phyloP scores from a whole-genome alignment of 2,329 filamentous ascomycete species.

The Fusarium buharicum region DNA sequence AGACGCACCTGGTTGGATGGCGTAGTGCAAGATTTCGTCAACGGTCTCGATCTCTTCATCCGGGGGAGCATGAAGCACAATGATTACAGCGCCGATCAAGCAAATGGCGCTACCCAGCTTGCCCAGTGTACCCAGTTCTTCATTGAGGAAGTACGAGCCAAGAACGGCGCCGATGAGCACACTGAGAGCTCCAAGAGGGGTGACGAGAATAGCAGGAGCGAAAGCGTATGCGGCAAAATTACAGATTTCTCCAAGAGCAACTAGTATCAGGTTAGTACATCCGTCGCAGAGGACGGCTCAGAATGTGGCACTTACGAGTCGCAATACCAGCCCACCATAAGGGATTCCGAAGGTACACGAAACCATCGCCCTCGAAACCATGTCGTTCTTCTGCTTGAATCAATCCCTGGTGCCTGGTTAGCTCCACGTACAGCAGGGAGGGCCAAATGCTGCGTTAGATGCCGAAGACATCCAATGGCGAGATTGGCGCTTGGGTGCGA shows the following conservation, averaged over 20 bases:
- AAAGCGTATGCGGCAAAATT: conserved; percentile 99
- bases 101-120: conserved; percentile 97
- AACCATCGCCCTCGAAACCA: conserved; percentile 97
- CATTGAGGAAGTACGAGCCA: conserved; percentile 92
- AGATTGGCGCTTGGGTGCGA: neutral
- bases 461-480: neutral
- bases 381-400: conserved; percentile 90
- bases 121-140: conserved; percentile 88
- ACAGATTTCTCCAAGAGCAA: conserved; percentile 92
- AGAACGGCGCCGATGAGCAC: conserved; percentile 95
- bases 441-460: neutral
- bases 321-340: conserved; percentile 96
- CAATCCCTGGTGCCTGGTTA: conserved; percentile 70
- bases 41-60: conserved; percentile 92
- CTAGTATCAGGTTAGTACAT: conserved; percentile 57
- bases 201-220: conserved; percentile 97
- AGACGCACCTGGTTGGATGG: conserved; percentile 82
- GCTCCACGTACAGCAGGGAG: neutral
- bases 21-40: conserved; percentile 90
- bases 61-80: conserved; percentile 94
- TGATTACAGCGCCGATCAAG: conserved; percentile 94
- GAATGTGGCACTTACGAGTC: conserved; percentile 73
- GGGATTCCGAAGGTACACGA: conserved; percentile 92
- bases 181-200: conserved; percentile 90
- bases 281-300: neutral